These are phyloP conservation scores for Fusarium beomiforme DNA, from an alignment of 2,329 filamentous ascomycete species.

Conservation along the genomic window DNA sequence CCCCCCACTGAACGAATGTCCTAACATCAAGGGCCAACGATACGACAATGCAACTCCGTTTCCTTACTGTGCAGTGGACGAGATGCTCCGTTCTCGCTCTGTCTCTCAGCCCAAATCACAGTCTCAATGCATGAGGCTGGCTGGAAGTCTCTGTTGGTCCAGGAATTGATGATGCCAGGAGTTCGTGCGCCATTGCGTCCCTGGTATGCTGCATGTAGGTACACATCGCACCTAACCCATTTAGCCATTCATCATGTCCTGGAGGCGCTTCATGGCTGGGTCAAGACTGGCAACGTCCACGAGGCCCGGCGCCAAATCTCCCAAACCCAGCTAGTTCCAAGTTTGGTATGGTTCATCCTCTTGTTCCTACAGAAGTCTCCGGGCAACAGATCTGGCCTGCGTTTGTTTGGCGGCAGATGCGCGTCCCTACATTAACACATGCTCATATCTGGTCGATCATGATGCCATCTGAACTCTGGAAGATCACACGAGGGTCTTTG, in stretches of 20 bases:
- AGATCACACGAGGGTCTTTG: constrained; percentile 25
- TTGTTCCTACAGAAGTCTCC: constrained; percentile 37
- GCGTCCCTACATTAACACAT: constrained; percentile 36
- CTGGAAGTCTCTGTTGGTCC: constrained; percentile 4
- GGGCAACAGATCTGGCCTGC: constrained; percentile 31
- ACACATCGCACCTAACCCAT: constrained; percentile 26
- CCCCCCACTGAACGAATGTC: background rate
- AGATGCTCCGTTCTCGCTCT: constrained; percentile 24
- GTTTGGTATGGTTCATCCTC: constrained; percentile 24
- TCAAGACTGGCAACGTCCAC: constrained; percentile 36
- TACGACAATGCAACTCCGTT: constrained; percentile 2
- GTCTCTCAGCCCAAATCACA: constrained; percentile 7
- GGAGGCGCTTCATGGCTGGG: constrained; percentile 38
- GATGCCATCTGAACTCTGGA: constrained; percentile 29
- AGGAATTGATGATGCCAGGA: constrained; percentile 20
- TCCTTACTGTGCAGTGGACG: background rate
- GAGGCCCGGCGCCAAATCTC: constrained; percentile 38
- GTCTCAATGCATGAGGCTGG: constrained; percentile 13
- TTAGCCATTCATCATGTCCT: constrained; percentile 19
- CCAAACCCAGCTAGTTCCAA: constrained; percentile 33
- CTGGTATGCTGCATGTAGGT: constrained; percentile 37
- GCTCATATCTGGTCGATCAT: constrained; percentile 27
- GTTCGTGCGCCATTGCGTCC: constrained; percentile 26
- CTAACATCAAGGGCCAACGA: constrained; percentile 34
- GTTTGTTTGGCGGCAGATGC: constrained; percentile 40